Percentiles rank a stretch among this genome's conserved stretches.
These are phyloP conservation scores for Gleditsia sinensis DNA, from an alignment of 306 rosid genomes.

Conservation along the genomic window DNA sequence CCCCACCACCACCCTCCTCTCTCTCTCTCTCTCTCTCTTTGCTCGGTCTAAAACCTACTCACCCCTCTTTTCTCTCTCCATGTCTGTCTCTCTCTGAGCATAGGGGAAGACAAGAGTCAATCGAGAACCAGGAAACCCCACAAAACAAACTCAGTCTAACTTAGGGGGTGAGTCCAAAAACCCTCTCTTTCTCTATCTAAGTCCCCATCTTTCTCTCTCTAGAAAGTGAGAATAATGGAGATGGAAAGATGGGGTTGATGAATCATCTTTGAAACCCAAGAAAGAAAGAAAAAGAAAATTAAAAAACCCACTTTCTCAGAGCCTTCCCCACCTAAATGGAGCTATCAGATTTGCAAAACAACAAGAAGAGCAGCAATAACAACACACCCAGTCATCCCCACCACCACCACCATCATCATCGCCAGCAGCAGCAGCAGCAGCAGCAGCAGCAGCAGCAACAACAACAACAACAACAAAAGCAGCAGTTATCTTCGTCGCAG, in stretches of 20 bases:
- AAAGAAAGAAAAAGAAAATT: not conserved
- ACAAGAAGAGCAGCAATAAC: constrained; percentile 34
- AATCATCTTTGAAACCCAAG: not conserved
- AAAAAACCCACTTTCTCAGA: not conserved
- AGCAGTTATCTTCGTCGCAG: constrained; percentile 39
- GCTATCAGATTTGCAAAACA: constrained; percentile 56
- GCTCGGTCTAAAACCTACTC: not conserved
- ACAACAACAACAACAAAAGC: constrained; percentile 31
- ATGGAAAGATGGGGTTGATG: not conserved
- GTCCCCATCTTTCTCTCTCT: not conserved
- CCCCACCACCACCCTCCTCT: not conserved
- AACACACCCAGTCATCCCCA: not conserved
- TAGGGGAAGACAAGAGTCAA: not conserved
- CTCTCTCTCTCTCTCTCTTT: not conserved
- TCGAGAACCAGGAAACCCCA: not conserved
- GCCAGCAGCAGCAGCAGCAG: constrained; percentile 11
- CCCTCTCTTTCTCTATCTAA: not conserved
- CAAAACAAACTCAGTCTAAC: not conserved
- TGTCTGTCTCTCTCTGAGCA: not conserved
- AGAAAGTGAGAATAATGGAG: not conserved
- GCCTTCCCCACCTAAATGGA: constrained; percentile 50
- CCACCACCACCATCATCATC: constrained; percentile 2
- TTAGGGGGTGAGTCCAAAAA: not conserved
- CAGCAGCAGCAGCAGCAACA: constrained; percentile 34
- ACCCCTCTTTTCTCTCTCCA: not conserved